Percentiles rank a stretch among this genome's conserved stretches.
phyloP scores from a whole-genome alignment of 2,329 filamentous ascomycete species.

The Botrytis cinerea region DNA sequence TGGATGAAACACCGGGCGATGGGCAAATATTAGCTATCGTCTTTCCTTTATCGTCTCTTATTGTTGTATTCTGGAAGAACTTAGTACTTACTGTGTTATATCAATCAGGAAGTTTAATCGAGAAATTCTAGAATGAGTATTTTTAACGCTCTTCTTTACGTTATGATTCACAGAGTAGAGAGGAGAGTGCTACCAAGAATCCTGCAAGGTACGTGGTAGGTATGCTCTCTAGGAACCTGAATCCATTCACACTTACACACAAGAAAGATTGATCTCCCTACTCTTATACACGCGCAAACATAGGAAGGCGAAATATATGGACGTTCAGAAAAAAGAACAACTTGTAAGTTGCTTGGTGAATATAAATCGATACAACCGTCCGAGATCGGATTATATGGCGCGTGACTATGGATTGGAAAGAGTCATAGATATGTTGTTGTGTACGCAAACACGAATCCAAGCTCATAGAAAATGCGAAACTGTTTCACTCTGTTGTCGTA shows the following conservation, averaged over 20 bases:
- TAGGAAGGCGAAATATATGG: neutral
- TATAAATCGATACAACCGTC: neutral
- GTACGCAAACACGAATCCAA: neutral
- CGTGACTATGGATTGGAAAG: neutral
- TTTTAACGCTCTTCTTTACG: neutral
- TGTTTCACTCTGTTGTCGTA: neutral
- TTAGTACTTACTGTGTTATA: fast-evolving
- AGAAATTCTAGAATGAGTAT: neutral
- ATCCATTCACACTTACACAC: neutral
- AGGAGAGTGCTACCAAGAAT: neutral
- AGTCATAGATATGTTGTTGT: neutral
- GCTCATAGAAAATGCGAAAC: neutral
- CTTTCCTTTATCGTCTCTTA: neutral
- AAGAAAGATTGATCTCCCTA: neutral
- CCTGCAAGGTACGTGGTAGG: neutral
- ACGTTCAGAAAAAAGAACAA: neutral
- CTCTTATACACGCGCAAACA: neutral
- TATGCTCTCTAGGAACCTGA: neutral
- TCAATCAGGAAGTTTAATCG: neutral
- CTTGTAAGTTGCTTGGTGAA: neutral
- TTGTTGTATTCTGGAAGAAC: neutral
- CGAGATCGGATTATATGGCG: neutral
- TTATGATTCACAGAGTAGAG: neutral
- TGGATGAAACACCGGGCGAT: neutral
- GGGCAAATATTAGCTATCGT: neutral